Base-by-base conservation (phyloP, 2,329 filamentous ascomycete species). In the Curvularia lunata region DNA sequence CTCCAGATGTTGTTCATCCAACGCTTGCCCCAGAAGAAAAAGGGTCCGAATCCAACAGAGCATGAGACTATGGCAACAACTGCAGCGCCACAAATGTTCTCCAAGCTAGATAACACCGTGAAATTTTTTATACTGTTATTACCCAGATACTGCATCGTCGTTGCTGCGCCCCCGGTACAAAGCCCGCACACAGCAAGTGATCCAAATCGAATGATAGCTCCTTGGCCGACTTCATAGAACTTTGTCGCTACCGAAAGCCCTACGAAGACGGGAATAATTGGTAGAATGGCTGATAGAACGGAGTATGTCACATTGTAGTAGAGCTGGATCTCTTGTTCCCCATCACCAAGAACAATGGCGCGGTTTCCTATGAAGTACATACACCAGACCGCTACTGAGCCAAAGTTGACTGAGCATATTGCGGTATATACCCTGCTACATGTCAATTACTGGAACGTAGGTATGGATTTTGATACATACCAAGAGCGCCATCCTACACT, bases 131-230 rank as follows among this genome's bases (percentile, higher is more conserved):
- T 92, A 32, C 91, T 91, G 30, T 89, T 85, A 71, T 96, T 92
- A n/a, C 91, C 91, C 18, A 94, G 81, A 69, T 95, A 96, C 74
- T 96, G 91, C 91, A 96, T 95, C 30, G 89, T 90, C 58, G 89
- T 91, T 48, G 95, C 88, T 21, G 91, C 88, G 5, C 87, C 81
- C 13, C 92, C 92, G 1, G 89, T 89, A 42, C 93, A 81, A 1
- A 86, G 70, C 6, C 91, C 91, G 8, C 89, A 88, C 5, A 85
- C 70, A 7, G 83, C 70, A 5, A 82, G 70, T 3, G 77, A 69
- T 5, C 66, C 57, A 58, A 68, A 65, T 8, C 72, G 70, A 70
- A 58, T 64, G 56, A 59, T 41, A 48, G 63, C 41, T 59, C 70
- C 58, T 67, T 65, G 59, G 69, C 61, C 71, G 40, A 62, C 56